A percentile compares a stretch with the other conserved stretches of the same genome.
Conservation (phyloP, 192 early-diverging fungal species). For the Backusella tarrabulga region DNA sequence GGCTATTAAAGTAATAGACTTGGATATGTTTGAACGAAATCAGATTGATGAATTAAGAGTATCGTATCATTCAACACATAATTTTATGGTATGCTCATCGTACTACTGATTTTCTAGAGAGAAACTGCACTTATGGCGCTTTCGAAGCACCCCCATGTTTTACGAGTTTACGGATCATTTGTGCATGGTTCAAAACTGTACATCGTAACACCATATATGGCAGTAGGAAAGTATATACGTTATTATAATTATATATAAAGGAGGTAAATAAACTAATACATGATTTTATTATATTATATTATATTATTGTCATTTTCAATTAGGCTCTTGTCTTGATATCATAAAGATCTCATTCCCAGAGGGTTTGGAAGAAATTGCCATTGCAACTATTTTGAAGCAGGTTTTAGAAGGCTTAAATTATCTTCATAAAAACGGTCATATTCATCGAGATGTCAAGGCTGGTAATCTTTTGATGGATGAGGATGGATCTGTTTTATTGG, state of each 20-base stretch:
- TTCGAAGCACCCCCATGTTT: conserved; percentile 81
- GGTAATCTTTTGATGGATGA: conserved; percentile 69
- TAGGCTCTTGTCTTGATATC: conserved; percentile 84
- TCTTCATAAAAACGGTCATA: conserved; percentile 64
- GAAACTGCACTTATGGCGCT: conserved; percentile 89
- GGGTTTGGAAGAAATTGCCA: conserved; percentile 77
- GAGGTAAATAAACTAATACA: not conserved
- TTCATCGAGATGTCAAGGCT: conserved; percentile 73
- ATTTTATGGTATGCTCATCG: not conserved
- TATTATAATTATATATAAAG: not conserved
- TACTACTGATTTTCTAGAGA: conserved; percentile 41
- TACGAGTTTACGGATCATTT: conserved; percentile 82
- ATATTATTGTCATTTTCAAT: not conserved
- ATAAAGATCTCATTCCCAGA: conserved; percentile 81
- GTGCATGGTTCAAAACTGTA: conserved; percentile 76
- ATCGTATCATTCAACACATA: conserved; percentile 7
- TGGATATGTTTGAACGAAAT: conserved; percentile 87
- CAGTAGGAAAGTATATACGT: conserved; percentile 45
- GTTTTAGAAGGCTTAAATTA: conserved; percentile 64
- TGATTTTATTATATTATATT: not conserved
- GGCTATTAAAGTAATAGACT: conserved; percentile 84
- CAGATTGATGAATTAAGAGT: conserved; percentile 89
- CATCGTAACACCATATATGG: conserved; percentile 82
- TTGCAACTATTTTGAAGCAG: conserved; percentile 83
- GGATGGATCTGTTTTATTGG: conserved; percentile 59